phyloP scores from a whole-genome alignment of 106 monocot species.

The Acanthochlamys bracteata region DNA sequence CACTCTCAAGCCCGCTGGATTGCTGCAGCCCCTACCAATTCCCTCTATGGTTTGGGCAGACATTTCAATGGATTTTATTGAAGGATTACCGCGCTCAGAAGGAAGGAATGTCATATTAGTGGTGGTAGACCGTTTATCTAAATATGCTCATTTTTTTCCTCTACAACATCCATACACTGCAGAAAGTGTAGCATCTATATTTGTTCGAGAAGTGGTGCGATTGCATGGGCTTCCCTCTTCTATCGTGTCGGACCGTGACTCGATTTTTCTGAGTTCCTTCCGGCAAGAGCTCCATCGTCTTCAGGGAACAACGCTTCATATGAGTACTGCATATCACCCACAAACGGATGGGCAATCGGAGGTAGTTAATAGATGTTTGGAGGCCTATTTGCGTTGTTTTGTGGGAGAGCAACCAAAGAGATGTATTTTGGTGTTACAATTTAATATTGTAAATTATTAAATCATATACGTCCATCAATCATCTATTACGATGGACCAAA shows the following conservation, averaged over 20 bases:
- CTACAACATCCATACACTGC: not conserved
- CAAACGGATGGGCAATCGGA: not conserved
- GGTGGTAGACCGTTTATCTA: not conserved
- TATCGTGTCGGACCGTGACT: not conserved
- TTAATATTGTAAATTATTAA: no score
- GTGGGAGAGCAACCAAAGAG: no score
- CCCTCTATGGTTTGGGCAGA: not conserved
- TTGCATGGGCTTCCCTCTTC: not conserved
- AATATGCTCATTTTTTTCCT: not conserved
- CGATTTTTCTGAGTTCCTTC: not conserved
- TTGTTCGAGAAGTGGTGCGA: not conserved
- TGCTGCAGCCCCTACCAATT: not conserved
- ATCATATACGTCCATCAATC: no score
- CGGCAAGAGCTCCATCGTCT: not conserved
- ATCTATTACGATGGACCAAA: no score
- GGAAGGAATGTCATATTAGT: not conserved
- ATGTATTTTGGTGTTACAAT: no score
- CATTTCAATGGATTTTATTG: not conserved
- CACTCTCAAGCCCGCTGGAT: not conserved
- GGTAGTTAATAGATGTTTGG: not conserved
- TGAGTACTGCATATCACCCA: not conserved
- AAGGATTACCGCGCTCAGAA: not conserved
- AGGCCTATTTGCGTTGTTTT: not conserved
- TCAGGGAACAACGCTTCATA: not conserved
- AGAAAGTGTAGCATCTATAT: not conserved